Conservation (phyloP, 495 filamentous ascomycete genomes). For the Thozetella sp. region DNA sequence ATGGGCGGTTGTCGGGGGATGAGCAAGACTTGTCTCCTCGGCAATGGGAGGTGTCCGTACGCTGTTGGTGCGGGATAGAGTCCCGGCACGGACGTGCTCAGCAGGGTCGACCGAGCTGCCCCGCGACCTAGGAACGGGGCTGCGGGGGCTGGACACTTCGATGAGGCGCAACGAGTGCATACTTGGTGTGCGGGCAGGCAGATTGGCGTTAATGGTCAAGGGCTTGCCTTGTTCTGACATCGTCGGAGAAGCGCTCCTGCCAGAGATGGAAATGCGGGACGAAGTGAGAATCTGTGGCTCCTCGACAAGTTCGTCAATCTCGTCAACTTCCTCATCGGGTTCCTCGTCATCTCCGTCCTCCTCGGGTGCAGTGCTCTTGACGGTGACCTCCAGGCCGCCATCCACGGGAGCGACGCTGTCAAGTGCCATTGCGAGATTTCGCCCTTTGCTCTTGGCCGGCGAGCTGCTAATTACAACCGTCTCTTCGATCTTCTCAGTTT, state of each 20-base stretch:
- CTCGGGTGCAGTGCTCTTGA: not conserved
- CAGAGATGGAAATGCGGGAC: constrained; percentile 54
- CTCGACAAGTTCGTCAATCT: constrained; percentile 46
- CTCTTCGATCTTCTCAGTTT: too few relatives aligned
- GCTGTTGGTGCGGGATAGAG: constrained; percentile 32
- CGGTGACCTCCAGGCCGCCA: too few relatives aligned
- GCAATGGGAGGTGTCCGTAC: constrained; percentile 38
- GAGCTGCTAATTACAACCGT: too few relatives aligned
- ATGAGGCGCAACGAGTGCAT: constrained; percentile 54
- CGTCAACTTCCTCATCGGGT: constrained; percentile 31
- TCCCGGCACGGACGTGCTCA: constrained; percentile 33
- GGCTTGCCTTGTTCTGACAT: constrained; percentile 38
- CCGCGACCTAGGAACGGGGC: constrained; percentile 39
- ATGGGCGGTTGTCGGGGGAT: constrained; percentile 15
- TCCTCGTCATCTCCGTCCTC: constrained; percentile 18
- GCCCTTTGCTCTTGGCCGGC: too few relatives aligned
- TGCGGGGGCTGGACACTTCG: constrained; percentile 50
- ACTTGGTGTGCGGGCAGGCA: constrained; percentile 47
- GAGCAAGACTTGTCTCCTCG: constrained; percentile 27
- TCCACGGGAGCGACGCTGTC: too few relatives aligned
- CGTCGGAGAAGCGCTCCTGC: constrained; percentile 38
- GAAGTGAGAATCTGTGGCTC: constrained; percentile 57
- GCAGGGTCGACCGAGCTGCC: constrained; percentile 38
- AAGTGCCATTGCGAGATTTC: too few relatives aligned
- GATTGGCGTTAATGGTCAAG: constrained; percentile 31